phyloP scores from a whole-genome alignment of 2,329 filamentous ascomycete genomes.

The Cordyceps pruinosa region DNA sequence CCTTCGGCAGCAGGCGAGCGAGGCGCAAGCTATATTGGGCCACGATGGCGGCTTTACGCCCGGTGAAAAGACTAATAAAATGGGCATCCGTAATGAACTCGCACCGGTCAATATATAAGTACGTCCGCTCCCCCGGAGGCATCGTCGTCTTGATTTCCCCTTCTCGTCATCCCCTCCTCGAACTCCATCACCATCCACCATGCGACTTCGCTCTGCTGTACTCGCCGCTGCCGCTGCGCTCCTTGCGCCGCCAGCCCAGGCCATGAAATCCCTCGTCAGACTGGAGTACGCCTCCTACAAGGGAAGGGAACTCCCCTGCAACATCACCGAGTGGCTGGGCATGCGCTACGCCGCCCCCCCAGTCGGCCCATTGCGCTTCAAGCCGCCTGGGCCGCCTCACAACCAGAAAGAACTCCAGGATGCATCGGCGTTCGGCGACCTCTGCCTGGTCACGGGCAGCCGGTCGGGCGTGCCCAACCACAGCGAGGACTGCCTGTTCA shows the following conservation, averaged over 20 bases:
- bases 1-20: not conserved
- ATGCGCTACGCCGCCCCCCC: conserved; percentile 69
- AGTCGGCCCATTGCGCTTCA: conserved; percentile 57
- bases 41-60: not conserved
- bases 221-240: not conserved
- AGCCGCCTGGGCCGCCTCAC: conserved; percentile 57
- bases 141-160: too few species aligned
- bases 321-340: conserved; percentile 65
- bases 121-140: too few species aligned
- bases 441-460: conserved; percentile 26
- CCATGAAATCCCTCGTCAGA: not conserved
- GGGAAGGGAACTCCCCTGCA: conserved; percentile 47
- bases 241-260: not conserved
- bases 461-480: conserved; percentile 21
- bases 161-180: not conserved
- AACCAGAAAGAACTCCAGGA: conserved; percentile 37
- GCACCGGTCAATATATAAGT: too few species aligned
- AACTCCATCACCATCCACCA: not conserved
- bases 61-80: not conserved
- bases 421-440: conserved; percentile 37
- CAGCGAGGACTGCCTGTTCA: conserved; percentile 63
- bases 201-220: not conserved
- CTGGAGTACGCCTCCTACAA: conserved; percentile 54
- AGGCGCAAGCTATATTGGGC: not conserved
- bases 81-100: too few species aligned